Evolutionary conservation across 345 rosid species (phyloP).

Genomic region (Populus tremula): DNA sequence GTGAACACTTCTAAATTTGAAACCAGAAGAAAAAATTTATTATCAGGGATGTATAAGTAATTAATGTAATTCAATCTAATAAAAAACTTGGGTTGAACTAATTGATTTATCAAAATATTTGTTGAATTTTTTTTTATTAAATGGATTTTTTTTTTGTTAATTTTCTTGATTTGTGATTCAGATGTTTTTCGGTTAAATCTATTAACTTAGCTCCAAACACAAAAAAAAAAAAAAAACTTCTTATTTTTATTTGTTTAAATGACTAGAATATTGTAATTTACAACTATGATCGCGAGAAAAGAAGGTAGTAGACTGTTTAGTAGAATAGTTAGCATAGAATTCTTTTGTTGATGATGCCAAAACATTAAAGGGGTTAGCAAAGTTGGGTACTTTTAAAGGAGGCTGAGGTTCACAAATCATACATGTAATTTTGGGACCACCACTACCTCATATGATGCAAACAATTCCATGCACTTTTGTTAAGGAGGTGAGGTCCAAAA

Average conservation of each 20-base stretch:
- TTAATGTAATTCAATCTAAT: too few relatives aligned
- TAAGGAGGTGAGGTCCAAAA: not conserved
- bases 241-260: not conserved
- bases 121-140: too few relatives aligned
- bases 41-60: too few relatives aligned
- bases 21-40: too few relatives aligned
- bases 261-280: not conserved
- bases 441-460: not conserved
- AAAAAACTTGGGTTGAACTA: rapidly evolving
- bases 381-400: not conserved
- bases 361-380: not conserved
- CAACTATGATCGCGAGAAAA: not conserved
- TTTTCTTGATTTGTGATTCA: rapidly evolving
- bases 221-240: not conserved
- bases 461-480: not conserved
- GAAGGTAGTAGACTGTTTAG: not conserved
- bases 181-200: rapidly evolving
- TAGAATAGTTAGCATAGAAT: not conserved
- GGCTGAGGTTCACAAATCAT: not conserved
- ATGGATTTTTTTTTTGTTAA: too few relatives aligned
- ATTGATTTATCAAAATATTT: too few relatives aligned
- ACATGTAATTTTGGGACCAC: not conserved
- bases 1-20: not conserved
- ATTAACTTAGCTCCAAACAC: too few relatives aligned
- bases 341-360: not conserved